These are phyloP conservation scores for Blastobotrys ciferrii DNA, from an alignment of 1,139 yeast genomes.

Conservation along the genomic window DNA sequence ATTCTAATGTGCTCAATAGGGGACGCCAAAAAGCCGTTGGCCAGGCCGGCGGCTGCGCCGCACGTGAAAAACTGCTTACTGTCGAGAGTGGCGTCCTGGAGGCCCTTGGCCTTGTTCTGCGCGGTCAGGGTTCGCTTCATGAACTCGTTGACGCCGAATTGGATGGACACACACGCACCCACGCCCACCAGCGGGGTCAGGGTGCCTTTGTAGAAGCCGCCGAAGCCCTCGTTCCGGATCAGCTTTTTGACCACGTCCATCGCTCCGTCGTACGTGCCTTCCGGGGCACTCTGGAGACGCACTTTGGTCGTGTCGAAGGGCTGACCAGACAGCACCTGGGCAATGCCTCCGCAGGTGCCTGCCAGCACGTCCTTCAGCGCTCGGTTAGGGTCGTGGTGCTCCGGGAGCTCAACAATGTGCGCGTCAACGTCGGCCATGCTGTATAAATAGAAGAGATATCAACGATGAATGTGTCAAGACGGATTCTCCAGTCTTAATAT, in stretches of 20 bases:
- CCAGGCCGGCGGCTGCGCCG: slow-evolving; percentile 87
- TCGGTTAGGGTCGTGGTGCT: slow-evolving; percentile 33
- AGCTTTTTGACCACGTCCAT: slow-evolving; percentile 71
- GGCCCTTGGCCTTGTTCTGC: slow-evolving; percentile 43
- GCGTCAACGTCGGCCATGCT: slow-evolving; percentile 34
- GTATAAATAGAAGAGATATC: background rate
- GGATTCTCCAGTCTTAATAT: no score
- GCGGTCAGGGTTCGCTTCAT: slow-evolving; percentile 73
- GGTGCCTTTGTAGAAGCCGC: slow-evolving; percentile 88
- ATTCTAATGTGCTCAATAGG: slow-evolving; percentile 95
- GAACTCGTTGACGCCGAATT: slow-evolving; percentile 85
- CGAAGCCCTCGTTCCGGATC: slow-evolving; percentile 68
- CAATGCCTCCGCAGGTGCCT: slow-evolving; percentile 88
- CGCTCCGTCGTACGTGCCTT: slow-evolving; percentile 72
- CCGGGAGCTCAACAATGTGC: slow-evolving; percentile 29
- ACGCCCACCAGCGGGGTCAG: slow-evolving; percentile 84
- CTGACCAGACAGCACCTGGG: slow-evolving; percentile 93
- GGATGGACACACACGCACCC: slow-evolving; percentile 89
- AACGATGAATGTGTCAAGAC: no score
- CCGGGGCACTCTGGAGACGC: slow-evolving; percentile 80
- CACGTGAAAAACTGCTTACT: slow-evolving; percentile 65
- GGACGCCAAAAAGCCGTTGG: slow-evolving; percentile 81
- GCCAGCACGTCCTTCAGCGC: slow-evolving; percentile 80
- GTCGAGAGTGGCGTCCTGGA: slow-evolving; percentile 39
- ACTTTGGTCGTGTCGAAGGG: slow-evolving; percentile 96